phyloP scores from a whole-genome alignment of 148 eudicot genomes.

The Rhododendron vialii region DNA sequence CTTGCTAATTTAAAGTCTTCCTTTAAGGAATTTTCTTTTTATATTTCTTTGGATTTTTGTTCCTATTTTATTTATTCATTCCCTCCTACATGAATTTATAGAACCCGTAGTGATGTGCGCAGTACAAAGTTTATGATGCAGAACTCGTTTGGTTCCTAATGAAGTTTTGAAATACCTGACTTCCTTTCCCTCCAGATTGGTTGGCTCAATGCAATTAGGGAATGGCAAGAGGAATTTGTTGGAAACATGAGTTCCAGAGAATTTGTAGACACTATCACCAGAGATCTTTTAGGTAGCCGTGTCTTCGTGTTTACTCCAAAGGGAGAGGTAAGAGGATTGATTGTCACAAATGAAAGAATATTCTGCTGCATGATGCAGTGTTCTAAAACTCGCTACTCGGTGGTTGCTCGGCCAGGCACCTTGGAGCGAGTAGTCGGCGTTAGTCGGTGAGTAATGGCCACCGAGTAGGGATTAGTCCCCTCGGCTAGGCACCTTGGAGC shows the following conservation, averaged over 20 bases:
- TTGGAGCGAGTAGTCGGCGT: no score
- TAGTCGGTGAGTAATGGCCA: no score
- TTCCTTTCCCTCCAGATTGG: conserved; percentile 59
- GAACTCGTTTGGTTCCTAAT: background rate
- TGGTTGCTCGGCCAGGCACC: no score
- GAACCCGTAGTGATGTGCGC: no score
- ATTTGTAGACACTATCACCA: conserved; percentile 88
- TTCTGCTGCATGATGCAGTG: background rate
- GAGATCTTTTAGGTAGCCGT: conserved; percentile 94
- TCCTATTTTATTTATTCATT: no score
- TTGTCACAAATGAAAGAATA: background rate
- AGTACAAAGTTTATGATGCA: no score
- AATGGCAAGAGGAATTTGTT: conserved; percentile 99
- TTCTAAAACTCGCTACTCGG: no score
- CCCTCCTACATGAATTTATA: no score
- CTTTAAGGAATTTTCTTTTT: background rate
- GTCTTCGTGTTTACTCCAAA: conserved; percentile 95
- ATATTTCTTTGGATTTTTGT: no score
- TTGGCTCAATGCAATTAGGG: conserved; percentile 97
- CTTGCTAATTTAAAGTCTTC: conserved; percentile 2
- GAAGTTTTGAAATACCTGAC: conserved; percentile 2
- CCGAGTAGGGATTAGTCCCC: no score
- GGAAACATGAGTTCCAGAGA: conserved; percentile 99
- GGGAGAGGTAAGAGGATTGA: conserved; percentile 68
- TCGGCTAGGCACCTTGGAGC: no score